Evolutionary conservation across 1,284 basidiomycete species (phyloP).

Genomic region (Polyporus tsugae): DNA sequence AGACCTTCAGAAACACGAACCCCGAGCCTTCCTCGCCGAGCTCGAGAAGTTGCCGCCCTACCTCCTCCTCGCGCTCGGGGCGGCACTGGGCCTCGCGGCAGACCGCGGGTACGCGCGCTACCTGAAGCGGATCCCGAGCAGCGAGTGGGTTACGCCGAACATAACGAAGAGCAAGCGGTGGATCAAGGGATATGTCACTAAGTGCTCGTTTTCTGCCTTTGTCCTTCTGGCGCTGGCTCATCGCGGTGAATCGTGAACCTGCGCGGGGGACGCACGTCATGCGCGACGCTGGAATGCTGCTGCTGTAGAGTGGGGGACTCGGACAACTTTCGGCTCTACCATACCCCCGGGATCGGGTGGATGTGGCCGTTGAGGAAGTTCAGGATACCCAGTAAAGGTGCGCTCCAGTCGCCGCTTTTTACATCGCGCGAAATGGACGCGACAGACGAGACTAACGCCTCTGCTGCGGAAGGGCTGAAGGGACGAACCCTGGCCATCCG

Average conservation of each 20-base stretch:
- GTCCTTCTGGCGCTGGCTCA: background rate
- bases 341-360: slow-evolving; percentile 83
- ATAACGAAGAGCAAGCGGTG: slow-evolving; percentile 63
- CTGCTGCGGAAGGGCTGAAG: slow-evolving; percentile 57
- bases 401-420: background rate
- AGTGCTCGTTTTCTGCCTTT: slow-evolving; percentile 47
- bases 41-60: slow-evolving; percentile 15
- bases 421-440: background rate
- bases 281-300: background rate
- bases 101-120: slow-evolving; percentile 59
- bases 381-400: background rate
- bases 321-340: slow-evolving; percentile 84
- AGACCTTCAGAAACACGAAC: background rate
- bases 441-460: background rate
- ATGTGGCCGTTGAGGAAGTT: slow-evolving; percentile 50
- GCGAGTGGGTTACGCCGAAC: slow-evolving; percentile 70
- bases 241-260: background rate
- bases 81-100: slow-evolving; percentile 44
- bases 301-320: slow-evolving; percentile 78
- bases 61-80: slow-evolving; percentile 33
- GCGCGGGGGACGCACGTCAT: slow-evolving; percentile 16
- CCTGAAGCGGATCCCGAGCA: slow-evolving; percentile 64
- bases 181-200: slow-evolving; percentile 80
- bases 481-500: slow-evolving; percentile 85
- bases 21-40: slow-evolving; percentile 9